Base-by-base conservation (phyloP, 2,329 filamentous ascomycete genomes). In the Exophiala sp. region DNA sequence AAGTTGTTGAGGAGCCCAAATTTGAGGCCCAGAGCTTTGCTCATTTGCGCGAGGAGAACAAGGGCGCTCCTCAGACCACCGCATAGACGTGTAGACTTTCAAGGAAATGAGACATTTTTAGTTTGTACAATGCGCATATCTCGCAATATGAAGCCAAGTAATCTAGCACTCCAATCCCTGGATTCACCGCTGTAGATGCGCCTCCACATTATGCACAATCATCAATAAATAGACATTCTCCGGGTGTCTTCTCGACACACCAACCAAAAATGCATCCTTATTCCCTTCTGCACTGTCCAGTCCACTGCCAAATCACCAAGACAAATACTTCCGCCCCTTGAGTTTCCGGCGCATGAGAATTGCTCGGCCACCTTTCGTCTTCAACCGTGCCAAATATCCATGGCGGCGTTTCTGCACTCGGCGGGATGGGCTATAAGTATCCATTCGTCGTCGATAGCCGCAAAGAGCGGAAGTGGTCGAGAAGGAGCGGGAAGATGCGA, bases 321-420 rank as follows among this genome's bases (percentile, higher is more conserved):
- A 78, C 65, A 79, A 62, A 43, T 64, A 68, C 57, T 65, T 72
- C 64, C 78, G 70, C 19, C 75, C 74, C 70, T 78, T 81, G 48
- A 71, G 62, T 60, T 70, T 67, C 63, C 80, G 70, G 62, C 78
- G 70, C 65, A 71, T 73, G 57, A 83, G 57, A 42, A 75, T 68
- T 64, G 73, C 73, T 60, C 75, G 67, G 19, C 80, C 80, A 44
- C 72, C 76, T 61, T 73, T 71, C 18, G 71, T 72, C 61, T 70
- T 69, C 53, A 80, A 56, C 59, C 80, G 65, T 8, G 73, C 68
- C 52, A 83, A 62, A 60, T 81, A 83, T 2, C 80, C 80, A 66
- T 80, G 77, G 59, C 80, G 71, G 55, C 80, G 70, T 68, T 83
- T 83, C 63, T 81, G 71, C 35, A 81, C 76, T 38, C 74, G 62